phyloP scores from a whole-genome alignment of 805 yeast species.

The Cyberlindnera euphorbiae region DNA sequence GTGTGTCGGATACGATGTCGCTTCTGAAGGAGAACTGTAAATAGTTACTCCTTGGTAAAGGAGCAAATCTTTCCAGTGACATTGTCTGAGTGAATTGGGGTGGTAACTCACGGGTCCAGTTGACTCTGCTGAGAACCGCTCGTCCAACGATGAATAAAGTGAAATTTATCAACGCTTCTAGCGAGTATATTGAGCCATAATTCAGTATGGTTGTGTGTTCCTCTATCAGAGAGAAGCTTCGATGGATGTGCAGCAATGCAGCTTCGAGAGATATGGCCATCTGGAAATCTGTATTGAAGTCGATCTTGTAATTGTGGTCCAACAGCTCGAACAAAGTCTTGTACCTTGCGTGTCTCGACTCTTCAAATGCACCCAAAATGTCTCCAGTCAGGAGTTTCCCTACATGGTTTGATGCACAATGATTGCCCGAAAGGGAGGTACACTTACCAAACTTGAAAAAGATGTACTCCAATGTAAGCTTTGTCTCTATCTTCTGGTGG shows the following conservation, averaged over 20 bases:
- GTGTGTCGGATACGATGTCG: conserved; percentile 4
- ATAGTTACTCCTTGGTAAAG: conserved; percentile 24
- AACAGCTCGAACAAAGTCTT: conserved; percentile 23
- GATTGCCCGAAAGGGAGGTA: neutral
- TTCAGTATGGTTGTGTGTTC: conserved; percentile 16
- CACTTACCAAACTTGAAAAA: neutral
- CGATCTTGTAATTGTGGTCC: conserved; percentile 23
- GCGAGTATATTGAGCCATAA: conserved; percentile 18
- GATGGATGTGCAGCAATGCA: conserved; percentile 8
- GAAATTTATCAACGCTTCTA: conserved; percentile 18
- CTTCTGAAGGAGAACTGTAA: conserved; percentile 12
- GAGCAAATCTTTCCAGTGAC: conserved; percentile 20
- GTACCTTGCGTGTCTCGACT: conserved; percentile 18
- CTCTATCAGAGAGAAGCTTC: conserved; percentile 12
- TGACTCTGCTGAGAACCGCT: conserved; percentile 12
- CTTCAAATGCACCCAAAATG: conserved; percentile 14
- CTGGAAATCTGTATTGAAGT: conserved; percentile 19
- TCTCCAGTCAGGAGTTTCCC: conserved; percentile 11
- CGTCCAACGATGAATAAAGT: conserved; percentile 14
- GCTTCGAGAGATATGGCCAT: conserved; percentile 13
- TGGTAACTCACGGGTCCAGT: conserved; percentile 14
- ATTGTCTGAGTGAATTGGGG: conserved; percentile 6
- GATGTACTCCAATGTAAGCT: too few relatives aligned
- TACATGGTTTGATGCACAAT: neutral
- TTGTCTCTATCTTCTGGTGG: too few relatives aligned